Evolutionary conservation across 2,329 filamentous ascomycete species (phyloP), one percentile per base, ranked within the genome.

Genomic region (Botrytis sinoallii): DNA sequence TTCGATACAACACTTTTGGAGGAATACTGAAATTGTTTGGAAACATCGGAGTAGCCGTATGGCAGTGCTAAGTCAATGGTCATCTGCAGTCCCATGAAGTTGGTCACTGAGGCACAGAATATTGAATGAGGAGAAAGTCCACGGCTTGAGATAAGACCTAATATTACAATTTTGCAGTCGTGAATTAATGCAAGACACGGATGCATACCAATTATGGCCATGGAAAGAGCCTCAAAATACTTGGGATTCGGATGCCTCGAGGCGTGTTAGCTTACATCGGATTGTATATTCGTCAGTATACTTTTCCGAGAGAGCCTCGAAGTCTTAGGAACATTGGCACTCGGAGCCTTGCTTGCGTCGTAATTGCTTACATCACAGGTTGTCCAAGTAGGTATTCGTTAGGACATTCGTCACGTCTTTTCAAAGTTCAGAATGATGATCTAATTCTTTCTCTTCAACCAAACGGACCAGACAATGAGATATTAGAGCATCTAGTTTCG

Each of bases 121-220:
- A 57, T 69, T 25, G 48, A 42, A 59, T 65, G 16, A 18, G 61
- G 61, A 42, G 48, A 40, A n/a, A 20, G 7, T 48, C 44, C 44
- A 66, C 38, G 42, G 5, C n/a, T 32, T 46, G 35, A 55, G n/a
- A 32, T 25, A 18, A 42, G 22, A 29, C 46, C 65, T 67, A 40
- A 55, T 40, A 29, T 40, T 55, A 22, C 64, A 29, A 52, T 57
- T 68, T 42, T 55, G n/a, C 48, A 38, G 7, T 22, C 18, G 22
- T 32, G 48, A 32, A 57, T 57, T 48, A 25, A 68, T 32, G 66
- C 65, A 68, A 68, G 48, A 68, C 25, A 32, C 35, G 48, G 66
- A 57, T 57, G 48, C 66, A 57, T 42, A 57, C 14, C 52, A 32
- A 18, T 29, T 32, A 42, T 42, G 18, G n/a, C 48, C 25, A 20